Conservation (phyloP, 2,329 filamentous ascomycete species). For the Aspergillus fijiensis region DNA sequence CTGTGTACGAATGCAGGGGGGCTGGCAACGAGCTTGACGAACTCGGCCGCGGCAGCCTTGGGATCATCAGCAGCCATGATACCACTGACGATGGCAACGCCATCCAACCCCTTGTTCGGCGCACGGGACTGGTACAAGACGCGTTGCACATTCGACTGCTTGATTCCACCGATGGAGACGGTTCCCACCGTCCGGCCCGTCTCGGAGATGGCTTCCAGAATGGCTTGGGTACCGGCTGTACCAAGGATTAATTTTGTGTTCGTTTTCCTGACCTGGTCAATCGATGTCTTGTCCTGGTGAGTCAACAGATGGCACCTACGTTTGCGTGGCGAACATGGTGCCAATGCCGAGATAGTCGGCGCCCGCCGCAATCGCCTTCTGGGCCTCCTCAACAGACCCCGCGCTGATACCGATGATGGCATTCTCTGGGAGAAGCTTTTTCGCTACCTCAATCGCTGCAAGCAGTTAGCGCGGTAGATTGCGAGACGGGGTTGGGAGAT, state of each 20-base stretch:
- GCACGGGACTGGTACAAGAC: constrained; percentile 69
- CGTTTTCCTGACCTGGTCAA: constrained; percentile 62
- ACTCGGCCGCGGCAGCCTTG: constrained; percentile 58
- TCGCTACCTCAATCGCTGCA: constrained; percentile 63
- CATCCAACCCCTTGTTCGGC: constrained; percentile 64
- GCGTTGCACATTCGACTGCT: constrained; percentile 69
- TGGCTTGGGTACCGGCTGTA: constrained; percentile 65
- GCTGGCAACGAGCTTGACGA: constrained; percentile 57
- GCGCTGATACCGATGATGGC: constrained; percentile 88
- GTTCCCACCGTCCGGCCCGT: constrained; percentile 43
- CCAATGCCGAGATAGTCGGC: constrained; percentile 91
- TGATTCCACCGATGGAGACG: constrained; percentile 89
- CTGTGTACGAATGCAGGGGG: constrained; percentile 36
- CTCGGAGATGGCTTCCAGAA: constrained; percentile 61
- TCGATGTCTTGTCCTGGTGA: not conserved
- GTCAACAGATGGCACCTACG: constrained; percentile 51
- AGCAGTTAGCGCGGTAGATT: constrained; percentile 6
- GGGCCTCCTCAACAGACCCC: constrained; percentile 70
- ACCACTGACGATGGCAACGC: constrained; percentile 85
- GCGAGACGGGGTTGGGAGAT: not conserved
- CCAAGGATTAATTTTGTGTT: constrained; percentile 83
- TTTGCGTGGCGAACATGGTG: constrained; percentile 81
- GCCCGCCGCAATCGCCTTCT: constrained; percentile 68
- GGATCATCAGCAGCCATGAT: constrained; percentile 74
- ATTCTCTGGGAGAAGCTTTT: constrained; percentile 68